Evolutionary conservation across 2,329 filamentous ascomycete genomes (phyloP).

Genomic region (Didymella sp.): DNA sequence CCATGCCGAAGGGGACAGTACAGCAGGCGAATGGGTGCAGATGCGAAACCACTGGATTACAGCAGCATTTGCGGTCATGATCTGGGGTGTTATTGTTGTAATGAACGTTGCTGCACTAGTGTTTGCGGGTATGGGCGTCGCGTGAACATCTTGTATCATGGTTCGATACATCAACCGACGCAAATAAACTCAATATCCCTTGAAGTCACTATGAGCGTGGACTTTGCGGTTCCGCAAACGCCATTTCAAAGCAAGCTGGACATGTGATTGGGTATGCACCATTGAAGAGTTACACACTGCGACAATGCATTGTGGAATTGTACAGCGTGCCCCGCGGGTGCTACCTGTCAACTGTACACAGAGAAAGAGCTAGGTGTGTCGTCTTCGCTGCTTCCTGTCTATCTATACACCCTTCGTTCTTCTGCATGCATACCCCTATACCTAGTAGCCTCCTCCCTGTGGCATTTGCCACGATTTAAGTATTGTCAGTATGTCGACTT

Average conservation of each 20-base stretch:
- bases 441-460: neutral
- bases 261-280: neutral
- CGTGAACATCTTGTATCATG: slow-evolving; percentile 6
- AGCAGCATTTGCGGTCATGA: slow-evolving; percentile 62
- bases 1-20: slow-evolving; percentile 5
- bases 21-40: slow-evolving; percentile 48
- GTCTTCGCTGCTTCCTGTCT: neutral
- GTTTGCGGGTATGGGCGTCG: slow-evolving; percentile 60
- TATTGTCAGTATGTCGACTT: neutral
- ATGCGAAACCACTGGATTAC: slow-evolving; percentile 78
- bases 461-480: neutral
- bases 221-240: neutral
- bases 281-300: neutral
- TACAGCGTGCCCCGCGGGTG: neutral
- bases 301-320: neutral
- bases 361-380: neutral
- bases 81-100: slow-evolving; percentile 77
- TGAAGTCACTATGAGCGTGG: neutral
- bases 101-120: slow-evolving; percentile 83
- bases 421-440: neutral
- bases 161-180: neutral
- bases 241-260: neutral
- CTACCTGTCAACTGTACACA: neutral
- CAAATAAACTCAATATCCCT: neutral
- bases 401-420: neutral